Evolutionary conservation across 208 protist species (phyloP).

Genomic region (Acanthamoeba sp.): DNA sequence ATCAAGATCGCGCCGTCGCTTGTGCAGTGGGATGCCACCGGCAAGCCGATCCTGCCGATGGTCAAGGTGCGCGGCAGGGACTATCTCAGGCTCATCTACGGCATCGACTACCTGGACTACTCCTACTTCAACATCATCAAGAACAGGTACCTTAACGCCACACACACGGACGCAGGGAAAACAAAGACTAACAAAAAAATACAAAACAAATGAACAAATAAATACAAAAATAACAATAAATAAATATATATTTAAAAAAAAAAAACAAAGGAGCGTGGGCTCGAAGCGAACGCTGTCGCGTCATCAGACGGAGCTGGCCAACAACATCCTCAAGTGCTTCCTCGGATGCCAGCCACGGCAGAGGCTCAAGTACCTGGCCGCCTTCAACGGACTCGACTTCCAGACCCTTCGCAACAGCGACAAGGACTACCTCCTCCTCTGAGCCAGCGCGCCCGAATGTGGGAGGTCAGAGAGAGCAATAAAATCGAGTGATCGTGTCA

Average conservation of each 20-base stretch:
- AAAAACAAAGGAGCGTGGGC: background rate
- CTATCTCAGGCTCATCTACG: slow-evolving; percentile 50
- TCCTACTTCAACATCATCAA: slow-evolving; percentile 29
- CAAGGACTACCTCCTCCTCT: slow-evolving; percentile 46
- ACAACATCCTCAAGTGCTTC: slow-evolving; percentile 51
- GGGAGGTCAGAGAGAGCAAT: too few species aligned
- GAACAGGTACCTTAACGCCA: slow-evolving; percentile 32
- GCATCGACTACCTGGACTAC: slow-evolving; percentile 25
- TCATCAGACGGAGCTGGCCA: slow-evolving; percentile 1
- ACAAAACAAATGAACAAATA: too few species aligned
- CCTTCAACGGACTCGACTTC: slow-evolving; percentile 52
- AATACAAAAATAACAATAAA: too few species aligned
- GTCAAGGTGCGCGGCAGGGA: slow-evolving; percentile 56
- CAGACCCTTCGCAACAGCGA: slow-evolving; percentile 33
- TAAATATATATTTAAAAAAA: too few species aligned
- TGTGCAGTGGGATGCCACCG: background rate
- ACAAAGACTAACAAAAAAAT: too few species aligned
- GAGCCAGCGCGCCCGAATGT: too few species aligned
- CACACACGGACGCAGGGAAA: too few species aligned
- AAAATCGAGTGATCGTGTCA: too few species aligned
- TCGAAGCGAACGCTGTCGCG: slow-evolving; percentile 37
- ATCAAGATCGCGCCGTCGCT: slow-evolving; percentile 10
- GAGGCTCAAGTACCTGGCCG: slow-evolving; percentile 39
- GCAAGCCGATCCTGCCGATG: slow-evolving; percentile 18
- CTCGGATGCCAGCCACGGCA: background rate